Conservation (phyloP, 495 filamentous ascomycete species). For the Pyronema domesticum region DNA sequence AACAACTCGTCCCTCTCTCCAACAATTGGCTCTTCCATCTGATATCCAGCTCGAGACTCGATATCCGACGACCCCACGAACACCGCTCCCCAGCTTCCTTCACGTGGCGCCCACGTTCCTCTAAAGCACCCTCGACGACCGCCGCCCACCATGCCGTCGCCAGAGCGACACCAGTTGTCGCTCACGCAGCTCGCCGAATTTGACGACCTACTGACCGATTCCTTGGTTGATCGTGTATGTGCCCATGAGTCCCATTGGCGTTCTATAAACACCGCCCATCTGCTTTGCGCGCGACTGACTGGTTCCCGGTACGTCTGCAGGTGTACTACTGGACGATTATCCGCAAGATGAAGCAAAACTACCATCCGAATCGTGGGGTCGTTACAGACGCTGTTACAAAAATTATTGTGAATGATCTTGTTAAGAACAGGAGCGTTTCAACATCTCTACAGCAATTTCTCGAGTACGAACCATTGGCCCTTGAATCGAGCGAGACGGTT, state of each 20-base stretch:
- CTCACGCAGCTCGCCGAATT: slow-evolving; percentile 75
- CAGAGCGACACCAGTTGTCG: slow-evolving; percentile 57
- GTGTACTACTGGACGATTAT: slow-evolving; percentile 89
- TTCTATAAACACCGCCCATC: neutral
- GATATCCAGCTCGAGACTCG: neutral
- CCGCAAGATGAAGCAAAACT: slow-evolving; percentile 80
- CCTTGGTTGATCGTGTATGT: slow-evolving; percentile 82
- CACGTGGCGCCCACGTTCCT: neutral
- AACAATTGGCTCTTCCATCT: neutral
- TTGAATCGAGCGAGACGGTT: neutral
- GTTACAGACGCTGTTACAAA: slow-evolving; percentile 60
- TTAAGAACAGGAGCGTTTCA: slow-evolving; percentile 52
- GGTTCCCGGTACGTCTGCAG: slow-evolving; percentile 29
- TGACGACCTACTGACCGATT: slow-evolving; percentile 93
- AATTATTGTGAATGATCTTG: slow-evolving; percentile 58
- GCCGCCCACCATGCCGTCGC: slow-evolving; percentile 27
- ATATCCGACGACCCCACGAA: neutral
- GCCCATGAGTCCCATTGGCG: slow-evolving; percentile 4
- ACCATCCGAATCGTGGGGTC: slow-evolving; percentile 64
- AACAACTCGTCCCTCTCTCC: slow-evolving; percentile 1
- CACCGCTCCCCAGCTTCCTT: slow-evolving; percentile 1
- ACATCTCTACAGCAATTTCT: slow-evolving; percentile 56
- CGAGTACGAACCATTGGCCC: slow-evolving; percentile 32
- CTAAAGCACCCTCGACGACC: too few relatives aligned
- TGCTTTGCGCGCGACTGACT: slow-evolving; percentile 7